Evolutionary conservation across 129 eudicot species (phyloP).

Genomic region (Flaveria brownii): DNA sequence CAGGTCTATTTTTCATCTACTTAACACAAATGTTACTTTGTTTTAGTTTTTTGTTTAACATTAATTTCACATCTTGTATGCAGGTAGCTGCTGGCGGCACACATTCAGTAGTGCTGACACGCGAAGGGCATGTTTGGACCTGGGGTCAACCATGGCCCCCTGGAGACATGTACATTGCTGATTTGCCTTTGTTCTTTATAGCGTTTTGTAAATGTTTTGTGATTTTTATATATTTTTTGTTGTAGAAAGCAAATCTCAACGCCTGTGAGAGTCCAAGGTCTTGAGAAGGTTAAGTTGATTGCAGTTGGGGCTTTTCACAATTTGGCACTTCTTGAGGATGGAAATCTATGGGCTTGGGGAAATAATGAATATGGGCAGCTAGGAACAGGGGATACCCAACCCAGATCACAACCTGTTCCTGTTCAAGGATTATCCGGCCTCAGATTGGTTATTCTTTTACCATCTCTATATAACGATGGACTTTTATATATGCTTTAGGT

Average conservation of each 20-base stretch:
- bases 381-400: conserved; percentile 99
- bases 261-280: conserved; percentile 97
- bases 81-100: conserved; percentile 99
- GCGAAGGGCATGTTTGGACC: conserved; percentile 97
- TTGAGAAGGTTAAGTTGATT: conserved; percentile 80
- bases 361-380: conserved; percentile 98
- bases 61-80: conserved; percentile 16
- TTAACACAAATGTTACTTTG: background rate
- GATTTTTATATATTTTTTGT: background rate
- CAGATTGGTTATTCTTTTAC: conserved; percentile 55
- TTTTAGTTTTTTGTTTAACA: background rate
- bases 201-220: background rate
- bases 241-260: conserved; percentile 94
- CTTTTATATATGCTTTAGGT: background rate
- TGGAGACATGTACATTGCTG: conserved; percentile 77
- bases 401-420: conserved; percentile 93
- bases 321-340: conserved; percentile 87
- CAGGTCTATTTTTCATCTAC: conserved; percentile 51
- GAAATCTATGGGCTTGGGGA: conserved; percentile 93
- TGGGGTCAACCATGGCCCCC: conserved; percentile 99
- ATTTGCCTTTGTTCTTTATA: background rate
- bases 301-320: conserved; percentile 99
- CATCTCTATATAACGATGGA: background rate
- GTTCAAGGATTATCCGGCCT: conserved; percentile 87
- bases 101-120: conserved; percentile 93